Base-by-base conservation (phyloP, 805 yeast species). In the Kazachstania psychrophila region DNA sequence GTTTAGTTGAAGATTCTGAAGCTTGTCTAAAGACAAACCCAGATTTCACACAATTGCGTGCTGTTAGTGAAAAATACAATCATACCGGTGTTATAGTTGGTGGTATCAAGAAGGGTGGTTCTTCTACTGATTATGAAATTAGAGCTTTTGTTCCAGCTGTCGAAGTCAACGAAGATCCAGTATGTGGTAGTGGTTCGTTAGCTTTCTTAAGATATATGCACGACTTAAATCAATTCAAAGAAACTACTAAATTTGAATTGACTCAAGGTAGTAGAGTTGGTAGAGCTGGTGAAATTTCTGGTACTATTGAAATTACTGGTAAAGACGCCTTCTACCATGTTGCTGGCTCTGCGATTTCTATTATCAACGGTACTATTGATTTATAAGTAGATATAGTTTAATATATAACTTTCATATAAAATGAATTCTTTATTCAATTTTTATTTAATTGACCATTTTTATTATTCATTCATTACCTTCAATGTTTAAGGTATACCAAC, bases 121-220 rank as follows among this genome's bases (percentile, higher is more conserved):
- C 42, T n/a, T 15, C 24, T 8, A 33, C 5, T 4, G 16, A 28
- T n/a, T 60, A 53, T 39, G 70, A 65, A 43, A 61, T 68, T 38
- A 59, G 77, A 44, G 69, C 71, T 10, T 67, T 71, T 48, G 65
- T 66, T 3, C 66, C 69, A 1, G 34, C 22, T 4, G 45, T 39
- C 2, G 64, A 62, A 12, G 54, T 62, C 1, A 33, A 42, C n/a
- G 77, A 72, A 41, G 77, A 72, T 47, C 76, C 76, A 1, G 77
- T 69, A 7, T 72, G 77, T 50, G 77, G 77, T 2, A 62, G 69
- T 41, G 77, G 77, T n/a, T 58, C 65, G 2, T 56, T 55, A 11
- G 57, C 66, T 1, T 47, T 59, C 23, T 53, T 51, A 12, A 50
- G 56, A 23, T 46, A 52, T 17, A 32, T 62, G 28, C 53, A 61